These are phyloP conservation scores for Solanum chacoense DNA, from an alignment of 305 asterid genomes.

Conservation along the genomic window DNA sequence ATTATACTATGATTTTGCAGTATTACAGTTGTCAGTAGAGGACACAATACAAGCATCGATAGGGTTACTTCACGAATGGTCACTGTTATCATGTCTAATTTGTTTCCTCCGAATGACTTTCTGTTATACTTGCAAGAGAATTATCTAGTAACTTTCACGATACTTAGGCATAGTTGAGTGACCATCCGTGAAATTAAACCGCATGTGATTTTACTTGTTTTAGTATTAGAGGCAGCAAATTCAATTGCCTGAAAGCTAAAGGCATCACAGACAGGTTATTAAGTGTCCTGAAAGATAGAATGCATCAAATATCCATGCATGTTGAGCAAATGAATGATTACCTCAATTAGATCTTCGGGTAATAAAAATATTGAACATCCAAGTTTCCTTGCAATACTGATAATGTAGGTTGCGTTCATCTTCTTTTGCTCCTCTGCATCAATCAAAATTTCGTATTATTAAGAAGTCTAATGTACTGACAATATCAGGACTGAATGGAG, in stretches of 20 bases:
- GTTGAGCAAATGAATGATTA: slow-evolving; percentile 7
- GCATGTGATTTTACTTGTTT: neutral
- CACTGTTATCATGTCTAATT: neutral
- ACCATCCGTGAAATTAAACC: neutral
- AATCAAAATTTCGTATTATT: neutral
- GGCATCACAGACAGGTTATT: neutral
- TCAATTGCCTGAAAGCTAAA: neutral
- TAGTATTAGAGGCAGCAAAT: neutral
- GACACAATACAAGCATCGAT: neutral
- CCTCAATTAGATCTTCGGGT: slow-evolving; percentile 78
- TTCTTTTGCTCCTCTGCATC: slow-evolving; percentile 57
- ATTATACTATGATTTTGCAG: neutral
- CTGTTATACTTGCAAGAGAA: neutral
- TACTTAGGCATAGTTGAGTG: neutral
- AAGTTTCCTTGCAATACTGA: slow-evolving; percentile 73
- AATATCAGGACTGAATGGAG: neutral
- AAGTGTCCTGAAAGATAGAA: neutral
- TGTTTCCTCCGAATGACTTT: neutral
- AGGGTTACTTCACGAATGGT: neutral
- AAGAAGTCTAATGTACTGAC: neutral
- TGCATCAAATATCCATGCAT: neutral
- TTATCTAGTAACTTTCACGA: neutral
- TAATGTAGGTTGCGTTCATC: slow-evolving; percentile 71
- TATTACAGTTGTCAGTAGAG: neutral
- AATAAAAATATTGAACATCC: slow-evolving; percentile 81